Percentiles rank a stretch among this genome's conserved stretches.
Conservation (phyloP, 2,329 filamentous ascomycete species). For the Alternaria panax region DNA sequence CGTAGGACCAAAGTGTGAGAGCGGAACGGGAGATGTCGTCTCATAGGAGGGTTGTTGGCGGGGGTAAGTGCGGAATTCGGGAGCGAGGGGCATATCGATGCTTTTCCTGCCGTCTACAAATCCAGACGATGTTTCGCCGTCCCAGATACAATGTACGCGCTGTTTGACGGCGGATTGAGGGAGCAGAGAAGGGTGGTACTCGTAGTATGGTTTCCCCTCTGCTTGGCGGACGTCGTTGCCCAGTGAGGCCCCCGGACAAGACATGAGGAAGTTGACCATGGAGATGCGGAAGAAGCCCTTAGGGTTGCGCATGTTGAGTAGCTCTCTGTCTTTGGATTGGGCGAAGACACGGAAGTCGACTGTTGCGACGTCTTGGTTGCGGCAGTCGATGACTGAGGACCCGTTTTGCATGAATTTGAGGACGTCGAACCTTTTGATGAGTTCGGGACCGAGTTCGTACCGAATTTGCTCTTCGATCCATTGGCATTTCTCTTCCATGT, state of each 20-base stretch:
- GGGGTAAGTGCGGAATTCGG: slow-evolving; percentile 28
- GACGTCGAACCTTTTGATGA: slow-evolving; percentile 43
- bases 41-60: slow-evolving; percentile 44
- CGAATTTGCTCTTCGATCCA: slow-evolving; percentile 52
- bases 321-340: slow-evolving; percentile 54
- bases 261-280: slow-evolving; percentile 53
- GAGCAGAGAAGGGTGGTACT: slow-evolving; percentile 52
- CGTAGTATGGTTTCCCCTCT: slow-evolving; percentile 45
- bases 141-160: slow-evolving; percentile 40
- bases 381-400: slow-evolving; percentile 48
- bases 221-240: slow-evolving; percentile 37
- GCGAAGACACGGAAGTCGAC: slow-evolving; percentile 57
- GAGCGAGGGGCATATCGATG: slow-evolving; percentile 28
- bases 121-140: slow-evolving; percentile 20
- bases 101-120: slow-evolving; percentile 29
- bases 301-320: slow-evolving; percentile 51
- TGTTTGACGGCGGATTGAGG: slow-evolving; percentile 40
- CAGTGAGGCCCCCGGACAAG: slow-evolving; percentile 51
- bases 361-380: slow-evolving; percentile 58
- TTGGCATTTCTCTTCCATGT: slow-evolving; percentile 55
- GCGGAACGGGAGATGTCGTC: slow-evolving; percentile 32
- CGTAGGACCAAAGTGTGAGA: slow-evolving; percentile 48
- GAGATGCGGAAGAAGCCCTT: slow-evolving; percentile 52
- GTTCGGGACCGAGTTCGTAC: slow-evolving; percentile 49
- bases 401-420: slow-evolving; percentile 54